Evolutionary conservation across 2,329 filamentous ascomycete genomes (phyloP), one percentile per base, ranked within the genome.

Genomic region (Samsoniella hepiali): DNA sequence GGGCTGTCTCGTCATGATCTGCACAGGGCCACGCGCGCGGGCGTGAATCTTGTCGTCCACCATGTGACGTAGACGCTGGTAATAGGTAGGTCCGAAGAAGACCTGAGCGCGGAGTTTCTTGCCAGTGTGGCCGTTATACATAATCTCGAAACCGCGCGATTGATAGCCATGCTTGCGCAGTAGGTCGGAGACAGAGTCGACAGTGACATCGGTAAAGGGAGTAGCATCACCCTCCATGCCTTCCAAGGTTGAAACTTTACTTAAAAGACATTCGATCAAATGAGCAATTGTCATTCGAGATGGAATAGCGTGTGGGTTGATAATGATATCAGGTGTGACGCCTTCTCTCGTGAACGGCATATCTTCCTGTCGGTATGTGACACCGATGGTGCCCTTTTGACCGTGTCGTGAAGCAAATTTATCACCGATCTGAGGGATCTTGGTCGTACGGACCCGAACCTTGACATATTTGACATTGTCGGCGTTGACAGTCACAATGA

Each of bases 251-350:
- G 93, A 92, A 42, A 99, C 95, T 76, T 99, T 99, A 75, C 92
- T 96, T 63, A 99, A 85, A 69, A 98, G 85, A 84, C 95, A 99
- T 82, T 99, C 95, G 75, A 99, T 96, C 86, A 99, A 93, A 84
- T 99, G 95, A 71, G 95, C 95, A 88, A 99, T 99, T 3, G 96
- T 99, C 95, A 99, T 99, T 86, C 95, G 95, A 62, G 95, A 99
- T 0, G 95, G 95, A 85, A 99, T 99, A 74, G 95, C 96, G 84
- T 99, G 95, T 1, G 95, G 95, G 77, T 99, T 99, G 83, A 99
- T 98, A 77, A 99, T 97, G 67, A 99, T 84, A 77, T 99, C 96
- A 0, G 96, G 95, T 0, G 90, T 90, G 60, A 99, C 85, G 71
- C 96, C 95, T 74, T 98, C 92, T 44, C 88, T 83, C 3, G 92